Percentiles rank a stretch among this genome's conserved stretches.
phyloP scores from a whole-genome alignment of 352 stramenopile genomes.

The Lagenidium sp. region DNA sequence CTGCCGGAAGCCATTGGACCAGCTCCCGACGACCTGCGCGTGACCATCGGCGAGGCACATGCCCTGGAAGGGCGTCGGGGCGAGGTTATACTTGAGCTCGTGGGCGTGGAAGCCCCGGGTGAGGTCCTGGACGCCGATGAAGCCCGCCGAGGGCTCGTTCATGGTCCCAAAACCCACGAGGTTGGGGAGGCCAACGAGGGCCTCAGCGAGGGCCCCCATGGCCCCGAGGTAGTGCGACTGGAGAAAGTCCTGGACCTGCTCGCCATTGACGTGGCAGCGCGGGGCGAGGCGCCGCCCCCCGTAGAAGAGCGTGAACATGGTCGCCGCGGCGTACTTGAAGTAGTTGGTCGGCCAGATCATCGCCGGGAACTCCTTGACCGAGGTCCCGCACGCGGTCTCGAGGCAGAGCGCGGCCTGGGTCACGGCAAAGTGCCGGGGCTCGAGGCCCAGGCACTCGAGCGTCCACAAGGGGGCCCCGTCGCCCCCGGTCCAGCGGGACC shows the following conservation, averaged over 20 bases:
- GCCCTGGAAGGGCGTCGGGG: constrained; percentile 71
- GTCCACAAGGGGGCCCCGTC: constrained; percentile 89
- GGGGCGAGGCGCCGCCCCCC: constrained; percentile 67
- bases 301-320: constrained; percentile 91
- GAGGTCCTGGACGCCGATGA: constrained; percentile 58
- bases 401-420: constrained; percentile 74
- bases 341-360: constrained; percentile 93
- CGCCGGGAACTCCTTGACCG: constrained; percentile 51
- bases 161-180: constrained; percentile 89
- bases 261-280: constrained; percentile 48
- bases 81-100: constrained; percentile 64
- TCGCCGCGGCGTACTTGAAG: constrained; percentile 83
- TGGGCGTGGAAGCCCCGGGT: constrained; percentile 33
- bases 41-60: constrained; percentile 72
- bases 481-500: constrained; percentile 85
- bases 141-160: constrained; percentile 84
- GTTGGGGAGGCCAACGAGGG: constrained; percentile 61
- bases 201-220: constrained; percentile 52
- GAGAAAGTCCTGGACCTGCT: constrained; percentile 81
- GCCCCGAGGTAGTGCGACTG: constrained; percentile 83
- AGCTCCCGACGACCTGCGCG: constrained; percentile 48
- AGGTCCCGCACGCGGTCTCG: constrained; percentile 25
- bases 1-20: constrained; percentile 68
- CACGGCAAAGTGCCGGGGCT: constrained; percentile 57
- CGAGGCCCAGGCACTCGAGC: constrained; percentile 64